These are phyloP conservation scores for Fraxinus cuspidata DNA, from an alignment of 257 asterid species.

Conservation along the genomic window DNA sequence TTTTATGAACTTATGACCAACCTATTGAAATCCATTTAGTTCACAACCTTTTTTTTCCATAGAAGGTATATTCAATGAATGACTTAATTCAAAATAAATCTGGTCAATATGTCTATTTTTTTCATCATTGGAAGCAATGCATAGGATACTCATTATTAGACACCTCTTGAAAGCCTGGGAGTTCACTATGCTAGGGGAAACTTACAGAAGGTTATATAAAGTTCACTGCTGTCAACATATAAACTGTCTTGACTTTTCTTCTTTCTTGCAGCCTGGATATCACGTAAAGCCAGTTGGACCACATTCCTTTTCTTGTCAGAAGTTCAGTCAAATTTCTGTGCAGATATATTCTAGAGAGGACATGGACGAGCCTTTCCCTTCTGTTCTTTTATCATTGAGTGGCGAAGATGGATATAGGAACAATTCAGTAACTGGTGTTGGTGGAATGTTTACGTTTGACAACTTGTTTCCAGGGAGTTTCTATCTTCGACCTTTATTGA, in stretches of 20 bases:
- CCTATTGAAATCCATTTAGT: not conserved
- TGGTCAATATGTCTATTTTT: not conserved
- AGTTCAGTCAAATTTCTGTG: slow-evolving; percentile 81
- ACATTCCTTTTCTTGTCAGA: slow-evolving; percentile 83
- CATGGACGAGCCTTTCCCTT: slow-evolving; percentile 71
- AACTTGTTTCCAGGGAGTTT: slow-evolving; percentile 93
- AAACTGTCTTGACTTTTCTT: slow-evolving; percentile 27
- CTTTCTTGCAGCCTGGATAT: slow-evolving; percentile 79
- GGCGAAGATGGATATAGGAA: slow-evolving; percentile 98
- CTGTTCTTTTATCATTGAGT: slow-evolving; percentile 87
- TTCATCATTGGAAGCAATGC: slow-evolving; percentile 10
- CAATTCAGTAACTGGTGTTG: slow-evolving; percentile 82
- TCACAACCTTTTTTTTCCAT: slow-evolving; percentile 17
- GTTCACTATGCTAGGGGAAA: not conserved
- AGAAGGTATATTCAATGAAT: not conserved
- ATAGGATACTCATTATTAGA: slow-evolving; percentile 4
- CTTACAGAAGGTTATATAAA: slow-evolving; percentile 1
- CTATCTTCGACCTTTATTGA: slow-evolving; percentile 90
- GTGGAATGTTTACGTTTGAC: slow-evolving; percentile 71
- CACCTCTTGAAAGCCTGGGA: slow-evolving; percentile 1
- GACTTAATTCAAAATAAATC: not conserved
- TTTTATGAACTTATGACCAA: not conserved
- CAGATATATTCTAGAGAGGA: slow-evolving; percentile 65
- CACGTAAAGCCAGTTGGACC: slow-evolving; percentile 72
- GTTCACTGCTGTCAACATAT: slow-evolving; percentile 17